These are phyloP conservation scores for Candida awuae DNA, from an alignment of 805 yeast species.

Conservation along the genomic window DNA sequence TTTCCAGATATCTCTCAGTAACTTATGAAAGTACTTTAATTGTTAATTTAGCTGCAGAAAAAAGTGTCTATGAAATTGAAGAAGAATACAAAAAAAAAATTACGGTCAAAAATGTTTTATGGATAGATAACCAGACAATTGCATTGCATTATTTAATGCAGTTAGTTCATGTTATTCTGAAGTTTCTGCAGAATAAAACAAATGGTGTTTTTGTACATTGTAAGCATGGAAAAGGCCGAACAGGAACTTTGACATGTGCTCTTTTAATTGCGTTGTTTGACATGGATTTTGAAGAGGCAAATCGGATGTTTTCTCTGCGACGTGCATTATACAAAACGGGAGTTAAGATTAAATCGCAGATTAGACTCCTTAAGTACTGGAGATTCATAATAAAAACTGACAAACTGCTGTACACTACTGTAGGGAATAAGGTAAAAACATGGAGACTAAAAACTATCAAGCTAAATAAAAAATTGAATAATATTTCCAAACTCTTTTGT, in stretches of 20 bases:
- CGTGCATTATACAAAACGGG: slow-evolving; percentile 57
- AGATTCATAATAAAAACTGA: slow-evolving; percentile 2
- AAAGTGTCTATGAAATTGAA: slow-evolving; percentile 38
- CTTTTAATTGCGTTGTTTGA: slow-evolving; percentile 47
- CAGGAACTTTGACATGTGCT: slow-evolving; percentile 70
- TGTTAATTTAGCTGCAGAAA: slow-evolving; percentile 42
- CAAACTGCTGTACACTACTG: too few species aligned
- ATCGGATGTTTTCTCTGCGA: slow-evolving; percentile 41
- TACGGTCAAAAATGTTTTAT: slow-evolving; percentile 36
- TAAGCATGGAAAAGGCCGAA: slow-evolving; percentile 85
- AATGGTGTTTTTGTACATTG: slow-evolving; percentile 66
- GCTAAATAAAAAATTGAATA: too few species aligned
- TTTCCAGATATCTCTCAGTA: slow-evolving; percentile 44
- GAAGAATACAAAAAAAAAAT: slow-evolving; percentile 29
- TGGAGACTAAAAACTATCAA: too few species aligned
- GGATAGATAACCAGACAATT: slow-evolving; percentile 75
- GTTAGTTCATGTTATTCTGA: slow-evolving; percentile 38
- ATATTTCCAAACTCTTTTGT: too few species aligned
- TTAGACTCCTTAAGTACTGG: slow-evolving; percentile 55
- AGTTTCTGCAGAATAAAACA: slow-evolving; percentile 33
- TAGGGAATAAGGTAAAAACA: too few species aligned
- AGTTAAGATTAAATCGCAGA: slow-evolving; percentile 64
- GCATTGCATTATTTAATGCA: slow-evolving; percentile 44
- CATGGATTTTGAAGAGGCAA: slow-evolving; percentile 38
- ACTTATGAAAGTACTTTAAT: slow-evolving; percentile 41